phyloP scores from a whole-genome alignment of 2,329 filamentous ascomycete genomes.

The Corniculantispora saksenae region DNA sequence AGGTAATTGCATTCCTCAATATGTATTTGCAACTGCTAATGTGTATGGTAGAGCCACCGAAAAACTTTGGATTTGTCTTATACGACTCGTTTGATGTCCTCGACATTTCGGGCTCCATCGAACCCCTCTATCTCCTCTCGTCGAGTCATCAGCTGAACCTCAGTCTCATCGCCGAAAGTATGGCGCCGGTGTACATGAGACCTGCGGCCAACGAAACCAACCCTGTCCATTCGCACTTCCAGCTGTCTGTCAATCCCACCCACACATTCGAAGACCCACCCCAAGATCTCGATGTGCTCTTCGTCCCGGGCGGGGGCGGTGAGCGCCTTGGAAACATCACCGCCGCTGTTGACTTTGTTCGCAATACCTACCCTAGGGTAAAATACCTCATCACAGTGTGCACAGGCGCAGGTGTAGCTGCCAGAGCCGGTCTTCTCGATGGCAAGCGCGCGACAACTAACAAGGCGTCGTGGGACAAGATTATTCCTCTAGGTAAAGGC shows the following conservation, averaged over 20 bases:
- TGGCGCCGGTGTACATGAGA: conserved; percentile 41
- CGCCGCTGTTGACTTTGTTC: conserved; percentile 42
- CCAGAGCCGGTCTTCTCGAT: conserved; percentile 59
- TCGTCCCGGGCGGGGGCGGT: conserved; percentile 64
- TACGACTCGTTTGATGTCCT: conserved; percentile 20
- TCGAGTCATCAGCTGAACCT: conserved; percentile 37
- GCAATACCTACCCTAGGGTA: conserved; percentile 44
- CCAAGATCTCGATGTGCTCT: conserved; percentile 52
- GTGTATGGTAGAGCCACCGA: not conserved
- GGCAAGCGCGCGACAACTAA: conserved; percentile 65
- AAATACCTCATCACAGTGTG: conserved; percentile 65
- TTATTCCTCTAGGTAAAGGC: conserved; percentile 44
- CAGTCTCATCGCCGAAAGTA: conserved; percentile 38
- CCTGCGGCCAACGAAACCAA: conserved; percentile 21
- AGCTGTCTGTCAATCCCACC: conserved; percentile 39
- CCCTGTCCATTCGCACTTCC: conserved; percentile 31
- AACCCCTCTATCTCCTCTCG: conserved; percentile 43
- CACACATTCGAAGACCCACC: conserved; percentile 54
- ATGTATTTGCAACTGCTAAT: not conserved
- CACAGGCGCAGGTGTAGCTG: conserved; percentile 61
- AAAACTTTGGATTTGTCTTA: conserved; percentile 8
- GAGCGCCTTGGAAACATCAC: conserved; percentile 31
- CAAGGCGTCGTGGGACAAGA: conserved; percentile 55
- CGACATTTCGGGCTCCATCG: conserved; percentile 46
- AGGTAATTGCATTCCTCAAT: not conserved